These are phyloP conservation scores for Colletotrichum tanaceti DNA, from an alignment of 2,329 filamentous ascomycete species.

Conservation along the genomic window DNA sequence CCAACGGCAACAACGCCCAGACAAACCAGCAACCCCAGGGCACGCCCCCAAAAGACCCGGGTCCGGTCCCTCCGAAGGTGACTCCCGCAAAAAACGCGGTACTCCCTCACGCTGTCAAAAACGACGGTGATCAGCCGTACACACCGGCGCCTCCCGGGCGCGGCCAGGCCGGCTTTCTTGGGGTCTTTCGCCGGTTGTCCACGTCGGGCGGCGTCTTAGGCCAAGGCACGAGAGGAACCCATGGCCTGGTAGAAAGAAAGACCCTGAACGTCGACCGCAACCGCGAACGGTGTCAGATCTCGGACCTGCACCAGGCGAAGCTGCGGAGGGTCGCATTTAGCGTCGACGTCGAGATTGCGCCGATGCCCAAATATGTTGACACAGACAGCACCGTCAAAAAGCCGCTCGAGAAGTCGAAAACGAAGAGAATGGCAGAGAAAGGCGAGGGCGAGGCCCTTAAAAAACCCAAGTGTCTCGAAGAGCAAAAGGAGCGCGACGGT, in stretches of 20 bases:
- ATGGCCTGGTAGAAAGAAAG: constrained; percentile 81
- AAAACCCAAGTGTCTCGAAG: constrained; percentile 69
- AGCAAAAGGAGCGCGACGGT: constrained; percentile 62
- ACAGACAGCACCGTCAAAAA: constrained; percentile 58
- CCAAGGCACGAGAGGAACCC: constrained; percentile 60
- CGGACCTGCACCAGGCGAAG: constrained; percentile 83
- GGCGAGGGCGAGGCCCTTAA: constrained; percentile 82
- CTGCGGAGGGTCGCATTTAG: constrained; percentile 92
- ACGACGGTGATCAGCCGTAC: constrained; percentile 73
- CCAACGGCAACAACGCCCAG: constrained; percentile 51
- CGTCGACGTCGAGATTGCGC: constrained; percentile 96
- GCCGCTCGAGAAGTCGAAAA: constrained; percentile 63
- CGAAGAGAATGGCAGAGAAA: constrained; percentile 74
- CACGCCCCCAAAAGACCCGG: constrained; percentile 49
- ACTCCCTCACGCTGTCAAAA: constrained; percentile 65
- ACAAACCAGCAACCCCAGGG: constrained; percentile 50
- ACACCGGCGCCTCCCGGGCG: constrained; percentile 79
- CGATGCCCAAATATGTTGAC: constrained; percentile 81
- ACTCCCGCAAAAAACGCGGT: constrained; percentile 68
- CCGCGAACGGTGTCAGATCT: constrained; percentile 81
- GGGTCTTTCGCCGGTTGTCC: constrained; percentile 84
- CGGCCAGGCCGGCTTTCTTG: constrained; percentile 78
- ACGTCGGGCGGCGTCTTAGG: constrained; percentile 68
- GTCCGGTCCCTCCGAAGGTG: constrained; percentile 55
- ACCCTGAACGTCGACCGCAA: constrained; percentile 87